phyloP scores from a whole-genome alignment of 768 basidiomycete species.

The Suillus tomentosus region DNA sequence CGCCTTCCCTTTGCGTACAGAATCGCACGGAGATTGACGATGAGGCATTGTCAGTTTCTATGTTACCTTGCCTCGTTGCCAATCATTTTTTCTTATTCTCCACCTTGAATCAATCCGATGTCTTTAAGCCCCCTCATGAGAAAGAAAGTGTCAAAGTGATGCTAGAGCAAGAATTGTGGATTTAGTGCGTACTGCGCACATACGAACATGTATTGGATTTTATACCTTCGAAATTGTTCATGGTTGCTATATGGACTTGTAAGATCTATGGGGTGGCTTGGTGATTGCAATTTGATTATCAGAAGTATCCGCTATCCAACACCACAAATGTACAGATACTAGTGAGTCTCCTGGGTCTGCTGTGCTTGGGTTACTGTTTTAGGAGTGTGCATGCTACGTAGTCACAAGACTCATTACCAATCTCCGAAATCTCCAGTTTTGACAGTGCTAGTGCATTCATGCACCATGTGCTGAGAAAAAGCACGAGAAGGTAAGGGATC shows the following conservation, averaged over 20 bases:
- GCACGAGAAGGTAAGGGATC: background rate
- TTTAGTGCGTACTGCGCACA: background rate
- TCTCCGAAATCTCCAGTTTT: background rate
- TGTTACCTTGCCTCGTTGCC: background rate
- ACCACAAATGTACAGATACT: too few species aligned
- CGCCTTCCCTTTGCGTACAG: conserved; percentile 68
- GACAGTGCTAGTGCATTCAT: background rate
- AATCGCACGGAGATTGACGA: conserved; percentile 53
- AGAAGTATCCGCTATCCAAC: background rate
- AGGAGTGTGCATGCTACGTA: background rate
- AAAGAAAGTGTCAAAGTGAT: background rate
- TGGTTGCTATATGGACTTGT: background rate
- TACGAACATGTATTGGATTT: background rate
- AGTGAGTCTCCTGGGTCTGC: too few species aligned
- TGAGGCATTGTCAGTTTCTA: conserved; percentile 48
- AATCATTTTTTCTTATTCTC: background rate
- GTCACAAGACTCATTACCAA: background rate
- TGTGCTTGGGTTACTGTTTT: background rate
- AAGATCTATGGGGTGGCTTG: background rate
- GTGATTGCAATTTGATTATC: background rate
- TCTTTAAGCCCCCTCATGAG: too few species aligned
- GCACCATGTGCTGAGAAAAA: background rate
- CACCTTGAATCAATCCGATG: background rate
- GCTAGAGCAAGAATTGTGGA: conserved; percentile 19
- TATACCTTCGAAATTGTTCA: background rate